A percentile compares a stretch with the other conserved stretches of the same genome.
phyloP scores from a whole-genome alignment of 2,329 filamentous ascomycete species.

The Hypoxylon sp. region DNA sequence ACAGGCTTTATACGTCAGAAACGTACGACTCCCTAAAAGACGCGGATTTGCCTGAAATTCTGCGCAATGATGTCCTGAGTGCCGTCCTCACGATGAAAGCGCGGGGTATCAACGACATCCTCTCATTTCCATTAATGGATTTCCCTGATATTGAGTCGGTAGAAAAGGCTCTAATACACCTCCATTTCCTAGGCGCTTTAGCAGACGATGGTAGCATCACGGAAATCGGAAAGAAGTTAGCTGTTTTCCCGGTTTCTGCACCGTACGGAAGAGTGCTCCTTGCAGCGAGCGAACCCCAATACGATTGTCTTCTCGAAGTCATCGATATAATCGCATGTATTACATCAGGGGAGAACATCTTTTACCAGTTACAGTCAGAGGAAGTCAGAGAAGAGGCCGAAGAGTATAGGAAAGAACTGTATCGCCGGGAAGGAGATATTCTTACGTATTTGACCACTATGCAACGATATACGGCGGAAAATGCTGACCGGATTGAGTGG shows the following conservation, averaged over 20 bases:
- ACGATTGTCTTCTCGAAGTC: slow-evolving; percentile 82
- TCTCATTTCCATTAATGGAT: slow-evolving; percentile 88
- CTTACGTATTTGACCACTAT: slow-evolving; percentile 75
- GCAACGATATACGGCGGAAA: slow-evolving; percentile 72
- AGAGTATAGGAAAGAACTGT: slow-evolving; percentile 69
- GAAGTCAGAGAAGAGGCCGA: slow-evolving; percentile 70
- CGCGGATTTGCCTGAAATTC: slow-evolving; percentile 87
- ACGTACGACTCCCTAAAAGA: slow-evolving; percentile 79
- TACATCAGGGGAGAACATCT: slow-evolving; percentile 75
- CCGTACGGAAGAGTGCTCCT: slow-evolving; percentile 86
- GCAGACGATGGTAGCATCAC: slow-evolving; percentile 81
- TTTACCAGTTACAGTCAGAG: slow-evolving; percentile 71
- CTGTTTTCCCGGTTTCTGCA: slow-evolving; percentile 85
- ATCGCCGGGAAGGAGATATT: slow-evolving; percentile 75
- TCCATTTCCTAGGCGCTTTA: slow-evolving; percentile 84
- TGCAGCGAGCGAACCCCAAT: slow-evolving; percentile 78
- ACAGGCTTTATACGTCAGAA: slow-evolving; percentile 86
- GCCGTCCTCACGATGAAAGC: slow-evolving; percentile 95
- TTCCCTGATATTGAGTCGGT: slow-evolving; percentile 82
- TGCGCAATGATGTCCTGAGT: slow-evolving; percentile 89
- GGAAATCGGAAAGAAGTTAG: slow-evolving; percentile 80
- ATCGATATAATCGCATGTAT: slow-evolving; percentile 85
- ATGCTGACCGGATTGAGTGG: slow-evolving; percentile 69
- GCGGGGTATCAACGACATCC: slow-evolving; percentile 84
- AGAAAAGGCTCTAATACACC: slow-evolving; percentile 84